Evolutionary conservation across 768 basidiomycete species (phyloP).

Genomic region (Mrakia hoshinonis): DNA sequence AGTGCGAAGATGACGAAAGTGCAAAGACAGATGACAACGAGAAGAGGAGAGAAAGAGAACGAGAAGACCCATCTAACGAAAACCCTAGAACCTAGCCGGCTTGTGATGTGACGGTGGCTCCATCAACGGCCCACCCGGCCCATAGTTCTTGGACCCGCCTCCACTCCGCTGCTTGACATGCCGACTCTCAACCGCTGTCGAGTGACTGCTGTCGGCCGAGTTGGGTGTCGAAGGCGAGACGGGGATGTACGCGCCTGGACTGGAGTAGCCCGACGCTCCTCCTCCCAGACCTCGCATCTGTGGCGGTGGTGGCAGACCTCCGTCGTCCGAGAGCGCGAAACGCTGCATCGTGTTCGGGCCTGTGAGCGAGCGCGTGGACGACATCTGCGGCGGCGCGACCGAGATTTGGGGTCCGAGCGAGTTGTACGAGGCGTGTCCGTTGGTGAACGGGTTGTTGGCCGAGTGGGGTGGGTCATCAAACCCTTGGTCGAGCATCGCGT

Average conservation of each 20-base stretch:
- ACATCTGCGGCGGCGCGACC: background rate
- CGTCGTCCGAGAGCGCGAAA: conserved; percentile 27
- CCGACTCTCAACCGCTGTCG: conserved; percentile 34
- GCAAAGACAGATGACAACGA: background rate
- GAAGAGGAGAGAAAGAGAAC: background rate
- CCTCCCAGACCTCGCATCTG: conserved; percentile 4
- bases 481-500: conserved; percentile 84
- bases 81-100: background rate
- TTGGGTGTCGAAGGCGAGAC: conserved; percentile 22
- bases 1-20: background rate
- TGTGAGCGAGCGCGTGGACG: conserved; percentile 4
- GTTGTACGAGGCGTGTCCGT: conserved; percentile 3
- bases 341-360: conserved; percentile 7
- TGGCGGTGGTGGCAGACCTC: background rate
- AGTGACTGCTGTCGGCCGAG: conserved; percentile 24
- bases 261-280: conserved; percentile 5
- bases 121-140: conserved; percentile 24
- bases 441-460: background rate
- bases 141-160: conserved; percentile 31
- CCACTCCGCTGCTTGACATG: conserved; percentile 40
- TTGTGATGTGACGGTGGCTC: conserved; percentile 7
- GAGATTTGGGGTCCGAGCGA: background rate
- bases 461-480: conserved; percentile 60
- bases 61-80: background rate
- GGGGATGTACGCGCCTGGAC: conserved; percentile 6